Evolutionary conservation across 1,139 yeast species (phyloP).

Genomic region (Arxiozyma bovina): DNA sequence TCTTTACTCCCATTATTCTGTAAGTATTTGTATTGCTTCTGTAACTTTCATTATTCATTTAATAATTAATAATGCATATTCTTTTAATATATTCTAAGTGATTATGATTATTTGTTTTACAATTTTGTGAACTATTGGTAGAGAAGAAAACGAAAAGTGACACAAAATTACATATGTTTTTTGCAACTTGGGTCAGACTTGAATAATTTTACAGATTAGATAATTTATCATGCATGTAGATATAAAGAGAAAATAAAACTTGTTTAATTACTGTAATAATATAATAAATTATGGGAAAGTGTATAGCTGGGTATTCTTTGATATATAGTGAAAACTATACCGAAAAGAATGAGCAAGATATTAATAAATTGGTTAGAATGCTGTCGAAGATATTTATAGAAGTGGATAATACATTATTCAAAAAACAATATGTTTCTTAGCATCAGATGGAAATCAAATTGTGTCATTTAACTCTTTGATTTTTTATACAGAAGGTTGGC

Average conservation of each 20-base stretch:
- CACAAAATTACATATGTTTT: neutral
- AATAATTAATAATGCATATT: too few relatives aligned
- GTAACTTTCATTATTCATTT: too few relatives aligned
- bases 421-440: slow-evolving; percentile 68
- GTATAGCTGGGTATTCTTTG: neutral
- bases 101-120: too few relatives aligned
- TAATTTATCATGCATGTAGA: too few relatives aligned
- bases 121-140: neutral
- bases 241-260: too few relatives aligned
- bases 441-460: slow-evolving; percentile 64
- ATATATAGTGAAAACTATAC: neutral
- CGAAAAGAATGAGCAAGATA: neutral
- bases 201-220: too few relatives aligned
- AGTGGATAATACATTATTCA: slow-evolving; percentile 25
- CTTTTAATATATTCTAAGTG: too few relatives aligned
- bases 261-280: too few relatives aligned
- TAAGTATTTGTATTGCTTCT: neutral
- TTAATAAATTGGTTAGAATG: slow-evolving; percentile 21
- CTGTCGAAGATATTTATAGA: neutral
- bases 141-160: neutral
- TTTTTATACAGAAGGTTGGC: slow-evolving; percentile 49
- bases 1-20: too few relatives aligned
- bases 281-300: neutral
- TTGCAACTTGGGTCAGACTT: neutral
- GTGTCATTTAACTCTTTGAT: slow-evolving; percentile 76